A percentile compares a stretch with the other conserved stretches of the same genome.
phyloP scores from a whole-genome alignment of 192 early-diverging fungal genomes.

The Allomyces macrogynus region DNA sequence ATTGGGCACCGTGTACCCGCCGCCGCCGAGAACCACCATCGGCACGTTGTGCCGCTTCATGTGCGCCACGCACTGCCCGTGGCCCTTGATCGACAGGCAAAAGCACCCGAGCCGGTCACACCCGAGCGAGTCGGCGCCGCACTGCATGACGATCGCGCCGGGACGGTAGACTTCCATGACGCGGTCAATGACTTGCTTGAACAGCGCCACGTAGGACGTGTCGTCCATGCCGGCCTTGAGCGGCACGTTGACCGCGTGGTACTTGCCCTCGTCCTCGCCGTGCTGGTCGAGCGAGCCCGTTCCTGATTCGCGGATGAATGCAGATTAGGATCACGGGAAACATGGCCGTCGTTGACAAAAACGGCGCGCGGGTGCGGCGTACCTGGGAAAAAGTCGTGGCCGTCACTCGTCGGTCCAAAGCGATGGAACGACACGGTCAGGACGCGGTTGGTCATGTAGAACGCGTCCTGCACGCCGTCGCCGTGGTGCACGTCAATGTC shows the following conservation, averaged over 20 bases:
- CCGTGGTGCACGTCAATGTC: constrained; percentile 87
- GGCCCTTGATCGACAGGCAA: constrained; percentile 77
- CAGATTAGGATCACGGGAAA: too few species aligned
- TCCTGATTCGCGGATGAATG: neutral
- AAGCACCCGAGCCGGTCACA: constrained; percentile 92
- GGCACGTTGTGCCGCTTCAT: constrained; percentile 64
- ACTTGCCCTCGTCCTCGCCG: constrained; percentile 67
- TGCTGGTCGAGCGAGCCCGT: constrained; percentile 42
- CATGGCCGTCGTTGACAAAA: too few species aligned
- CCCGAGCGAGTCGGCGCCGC: constrained; percentile 88
- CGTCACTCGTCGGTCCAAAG: constrained; percentile 42
- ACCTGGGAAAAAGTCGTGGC: constrained; percentile 80
- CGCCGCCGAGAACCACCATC: constrained; percentile 60
- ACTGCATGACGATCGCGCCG: constrained; percentile 80
- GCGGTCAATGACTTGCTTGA: constrained; percentile 61
- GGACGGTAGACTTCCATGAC: constrained; percentile 90
- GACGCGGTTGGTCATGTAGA: constrained; percentile 79
- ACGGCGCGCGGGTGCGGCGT: too few species aligned
- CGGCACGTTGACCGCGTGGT: constrained; percentile 88
- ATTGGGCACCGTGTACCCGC: constrained; percentile 82
- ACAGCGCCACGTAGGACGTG: constrained; percentile 43
- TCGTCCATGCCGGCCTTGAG: constrained; percentile 91
- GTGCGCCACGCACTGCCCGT: constrained; percentile 56
- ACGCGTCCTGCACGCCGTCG: constrained; percentile 88
- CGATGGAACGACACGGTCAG: constrained; percentile 93